Base-by-base conservation (phyloP, 2,329 filamentous ascomycete genomes). In the Botrytis pseudocinerea region DNA sequence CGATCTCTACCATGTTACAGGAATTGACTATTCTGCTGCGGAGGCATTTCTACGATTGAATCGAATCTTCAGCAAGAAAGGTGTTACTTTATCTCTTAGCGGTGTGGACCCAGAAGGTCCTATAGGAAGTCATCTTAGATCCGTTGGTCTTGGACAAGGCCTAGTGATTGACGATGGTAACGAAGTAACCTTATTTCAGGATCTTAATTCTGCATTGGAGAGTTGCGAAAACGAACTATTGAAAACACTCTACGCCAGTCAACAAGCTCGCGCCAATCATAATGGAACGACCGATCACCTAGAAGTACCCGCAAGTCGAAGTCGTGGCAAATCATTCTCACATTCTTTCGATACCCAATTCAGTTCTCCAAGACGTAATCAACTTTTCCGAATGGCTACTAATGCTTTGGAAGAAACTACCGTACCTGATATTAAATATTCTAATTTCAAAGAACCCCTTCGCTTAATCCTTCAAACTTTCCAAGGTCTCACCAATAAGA, bases 401-500 rank as follows among this genome's bases (percentile, higher is more conserved):
- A 90, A 90, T 71, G 93, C 93, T 0, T 85, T 98, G 71, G 89
- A 87, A 69, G 92, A 92, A 75, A 87, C 16, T 83, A 87, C 68
- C 84, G 87, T 63, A 20, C 35, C 8, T 84, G 88, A 32, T 86
- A 88, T 74, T 2, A 92, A 90, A 79, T 98, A 95, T 92, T 90
- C 92, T 78, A 90, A 90, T 77, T 97, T 98, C 82, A 93, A 93
- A 76, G 94, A 98, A 80, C 96, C 96, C 0, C 88, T 98, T 12
- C 92, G 93, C 1, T 89, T 99, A 64, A 93, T 99, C 82, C 87
- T 99, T 38, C 95, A 98, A 81, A 93, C 96, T n/a, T 98, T 99
- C 83, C 92, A 96, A 80, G 93, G 94, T 62, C 85, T 98, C 20
- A 97, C 93, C 69, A 85, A 90, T 70, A 90, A 93, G 81, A 96